Evolutionary conservation across 352 stramenopile species (phyloP).

Genomic region (Saprolegnia parasitica): DNA sequence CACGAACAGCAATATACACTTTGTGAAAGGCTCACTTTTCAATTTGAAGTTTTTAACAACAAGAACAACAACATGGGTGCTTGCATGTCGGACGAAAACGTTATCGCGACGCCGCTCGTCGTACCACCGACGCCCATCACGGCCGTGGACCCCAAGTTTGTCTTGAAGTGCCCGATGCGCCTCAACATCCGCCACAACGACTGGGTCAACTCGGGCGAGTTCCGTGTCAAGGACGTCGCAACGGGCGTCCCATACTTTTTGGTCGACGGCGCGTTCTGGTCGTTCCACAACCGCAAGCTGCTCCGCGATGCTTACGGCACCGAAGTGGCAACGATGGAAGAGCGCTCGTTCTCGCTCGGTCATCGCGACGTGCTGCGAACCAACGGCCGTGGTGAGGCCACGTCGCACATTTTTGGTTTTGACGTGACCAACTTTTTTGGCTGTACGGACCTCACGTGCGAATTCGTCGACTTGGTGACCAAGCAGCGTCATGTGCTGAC

Average conservation of each 20-base stretch:
- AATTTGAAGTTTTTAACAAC: not conserved
- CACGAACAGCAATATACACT: not conserved
- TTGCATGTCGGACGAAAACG: constrained; percentile 7
- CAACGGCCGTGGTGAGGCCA: not conserved
- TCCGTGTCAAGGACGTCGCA: not conserved
- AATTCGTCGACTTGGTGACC: not conserved
- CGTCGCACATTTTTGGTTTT: not conserved
- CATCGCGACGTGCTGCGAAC: not conserved
- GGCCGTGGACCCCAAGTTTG: constrained; percentile 11
- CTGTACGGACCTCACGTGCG: not conserved
- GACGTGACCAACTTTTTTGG: constrained; percentile 17
- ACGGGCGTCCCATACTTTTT: not conserved
- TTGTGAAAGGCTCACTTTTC: constrained; percentile 8
- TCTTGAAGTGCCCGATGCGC: not conserved
- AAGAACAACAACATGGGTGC: constrained; percentile 2
- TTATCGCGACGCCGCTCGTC: not conserved
- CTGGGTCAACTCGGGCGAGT: constrained; percentile 5
- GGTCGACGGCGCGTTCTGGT: not conserved
- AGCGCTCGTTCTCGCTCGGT: not conserved
- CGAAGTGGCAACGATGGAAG: not conserved
- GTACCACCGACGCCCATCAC: not conserved
- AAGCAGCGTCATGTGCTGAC: not conserved
- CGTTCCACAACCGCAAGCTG: not conserved
- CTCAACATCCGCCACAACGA: constrained; percentile 17
- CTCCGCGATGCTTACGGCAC: not conserved